phyloP scores from a whole-genome alignment of 2,329 filamentous ascomycete genomes.

The Rhynchosporium secalis region DNA sequence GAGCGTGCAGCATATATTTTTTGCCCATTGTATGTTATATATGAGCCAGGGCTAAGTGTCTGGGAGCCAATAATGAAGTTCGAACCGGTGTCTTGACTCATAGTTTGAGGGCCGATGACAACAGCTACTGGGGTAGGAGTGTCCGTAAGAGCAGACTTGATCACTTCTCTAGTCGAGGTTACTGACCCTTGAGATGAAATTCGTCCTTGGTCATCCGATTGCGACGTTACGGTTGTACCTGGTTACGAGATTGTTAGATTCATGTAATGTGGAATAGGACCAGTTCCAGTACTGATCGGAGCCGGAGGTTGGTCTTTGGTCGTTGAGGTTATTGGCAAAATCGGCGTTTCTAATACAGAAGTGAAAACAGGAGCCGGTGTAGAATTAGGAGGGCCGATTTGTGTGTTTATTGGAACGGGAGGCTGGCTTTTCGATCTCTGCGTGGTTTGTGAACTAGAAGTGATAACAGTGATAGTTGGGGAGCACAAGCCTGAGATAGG shows the following conservation, averaged over 20 bases:
- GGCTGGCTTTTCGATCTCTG: background rate
- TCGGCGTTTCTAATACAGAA: constrained; percentile 1
- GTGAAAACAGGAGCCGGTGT: constrained; percentile 10
- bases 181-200: background rate
- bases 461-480: constrained; percentile 14
- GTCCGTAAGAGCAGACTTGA: background rate
- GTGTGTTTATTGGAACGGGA: background rate
- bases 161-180: background rate
- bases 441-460: background rate
- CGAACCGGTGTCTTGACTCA: constrained; percentile 27
- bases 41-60: constrained; percentile 30
- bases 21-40: constrained; percentile 31
- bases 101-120: constrained; percentile 28
- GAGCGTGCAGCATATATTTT: constrained; percentile 30
- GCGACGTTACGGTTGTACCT: background rate
- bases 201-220: background rate
- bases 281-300: background rate
- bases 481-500: constrained; percentile 8
- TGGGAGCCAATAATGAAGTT: constrained; percentile 27
- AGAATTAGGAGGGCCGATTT: background rate
- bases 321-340: background rate
- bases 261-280: background rate
- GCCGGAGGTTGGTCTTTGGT: background rate
- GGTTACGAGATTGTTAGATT: background rate
- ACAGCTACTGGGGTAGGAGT: constrained; percentile 5